These are phyloP conservation scores for Annulohypoxylon truncatum DNA, from an alignment of 2,329 filamentous ascomycete genomes.

Conservation along the genomic window DNA sequence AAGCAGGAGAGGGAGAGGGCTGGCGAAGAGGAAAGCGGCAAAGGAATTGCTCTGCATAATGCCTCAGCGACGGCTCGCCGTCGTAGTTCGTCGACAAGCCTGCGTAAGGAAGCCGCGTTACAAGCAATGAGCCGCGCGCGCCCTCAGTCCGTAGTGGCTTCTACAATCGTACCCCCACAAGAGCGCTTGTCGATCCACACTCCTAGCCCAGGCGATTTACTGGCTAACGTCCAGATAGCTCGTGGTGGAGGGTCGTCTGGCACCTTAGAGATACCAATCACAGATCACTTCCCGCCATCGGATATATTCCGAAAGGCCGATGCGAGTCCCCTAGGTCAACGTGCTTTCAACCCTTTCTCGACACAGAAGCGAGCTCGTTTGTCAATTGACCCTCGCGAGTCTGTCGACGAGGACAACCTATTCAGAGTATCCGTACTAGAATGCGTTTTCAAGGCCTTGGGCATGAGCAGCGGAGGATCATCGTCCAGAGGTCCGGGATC, in stretches of 20 bases:
- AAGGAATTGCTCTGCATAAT: slow-evolving; percentile 96
- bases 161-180: slow-evolving; percentile 55
- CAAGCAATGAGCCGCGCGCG: slow-evolving; percentile 70
- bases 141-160: slow-evolving; percentile 57
- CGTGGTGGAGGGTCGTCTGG: slow-evolving; percentile 62
- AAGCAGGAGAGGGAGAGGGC: slow-evolving; percentile 83
- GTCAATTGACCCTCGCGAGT: slow-evolving; percentile 77
- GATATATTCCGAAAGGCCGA: slow-evolving; percentile 53
- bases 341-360: slow-evolving; percentile 68
- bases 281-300: slow-evolving; percentile 45
- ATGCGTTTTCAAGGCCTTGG: slow-evolving; percentile 95
- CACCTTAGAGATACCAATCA: slow-evolving; percentile 46
- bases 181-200: slow-evolving; percentile 59
- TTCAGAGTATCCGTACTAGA: slow-evolving; percentile 92
- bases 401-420: slow-evolving; percentile 85
- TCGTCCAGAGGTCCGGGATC: slow-evolving; percentile 76
- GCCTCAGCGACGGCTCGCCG: slow-evolving; percentile 70
- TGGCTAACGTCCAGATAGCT: slow-evolving; percentile 80
- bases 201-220: slow-evolving; percentile 79
- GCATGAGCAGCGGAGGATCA: slow-evolving; percentile 76
- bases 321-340: slow-evolving; percentile 61
- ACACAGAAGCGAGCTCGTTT: slow-evolving; percentile 62
- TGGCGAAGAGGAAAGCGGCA: slow-evolving; percentile 82
- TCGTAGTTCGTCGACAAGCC: slow-evolving; percentile 76
- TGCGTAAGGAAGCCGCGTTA: slow-evolving; percentile 83